A percentile compares a stretch with the other conserved stretches of the same genome.
Evolutionary conservation across 2,329 filamentous ascomycete species (phyloP).

Genomic region (Sclerotinia glacialis): DNA sequence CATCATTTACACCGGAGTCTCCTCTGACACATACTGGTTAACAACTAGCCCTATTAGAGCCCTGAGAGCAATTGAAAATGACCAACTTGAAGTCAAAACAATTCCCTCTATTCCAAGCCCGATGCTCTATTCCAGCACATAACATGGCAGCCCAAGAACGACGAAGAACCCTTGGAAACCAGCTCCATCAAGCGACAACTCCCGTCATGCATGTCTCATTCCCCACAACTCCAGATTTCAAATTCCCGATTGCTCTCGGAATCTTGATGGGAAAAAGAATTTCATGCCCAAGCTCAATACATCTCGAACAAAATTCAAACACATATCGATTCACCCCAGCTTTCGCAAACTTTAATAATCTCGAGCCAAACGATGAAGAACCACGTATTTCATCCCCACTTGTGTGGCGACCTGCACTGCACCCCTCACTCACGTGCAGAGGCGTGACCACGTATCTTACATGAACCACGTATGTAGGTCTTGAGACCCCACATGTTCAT

Average conservation of each 20-base stretch:
- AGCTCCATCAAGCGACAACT: background rate
- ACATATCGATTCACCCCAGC: background rate
- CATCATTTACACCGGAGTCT: background rate
- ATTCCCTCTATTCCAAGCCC: background rate
- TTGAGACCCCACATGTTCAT: slow-evolving; percentile 9
- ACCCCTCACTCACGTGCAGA: slow-evolving; percentile 8
- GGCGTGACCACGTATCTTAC: slow-evolving; percentile 5
- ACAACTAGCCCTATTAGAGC: background rate
- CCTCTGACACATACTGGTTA: background rate
- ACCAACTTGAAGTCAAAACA: background rate
- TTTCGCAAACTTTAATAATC: background rate
- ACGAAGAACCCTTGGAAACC: no score
- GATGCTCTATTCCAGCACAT: background rate
- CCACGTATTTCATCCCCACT: slow-evolving; percentile 7
- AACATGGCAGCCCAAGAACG: background rate
- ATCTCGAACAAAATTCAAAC: background rate
- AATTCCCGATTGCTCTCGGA: background rate
- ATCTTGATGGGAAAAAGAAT: background rate
- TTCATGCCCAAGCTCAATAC: slow-evolving; percentile 3
- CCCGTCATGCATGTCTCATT: slow-evolving; percentile 1
- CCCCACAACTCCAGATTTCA: slow-evolving; percentile 7
- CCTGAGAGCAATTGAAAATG: background rate
- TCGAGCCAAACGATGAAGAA: background rate
- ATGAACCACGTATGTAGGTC: slow-evolving; percentile 6
- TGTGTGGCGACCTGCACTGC: background rate